These are phyloP conservation scores for Fagopyrum esculentum DNA, from an alignment of 148 eudicot genomes.

Conservation along the genomic window DNA sequence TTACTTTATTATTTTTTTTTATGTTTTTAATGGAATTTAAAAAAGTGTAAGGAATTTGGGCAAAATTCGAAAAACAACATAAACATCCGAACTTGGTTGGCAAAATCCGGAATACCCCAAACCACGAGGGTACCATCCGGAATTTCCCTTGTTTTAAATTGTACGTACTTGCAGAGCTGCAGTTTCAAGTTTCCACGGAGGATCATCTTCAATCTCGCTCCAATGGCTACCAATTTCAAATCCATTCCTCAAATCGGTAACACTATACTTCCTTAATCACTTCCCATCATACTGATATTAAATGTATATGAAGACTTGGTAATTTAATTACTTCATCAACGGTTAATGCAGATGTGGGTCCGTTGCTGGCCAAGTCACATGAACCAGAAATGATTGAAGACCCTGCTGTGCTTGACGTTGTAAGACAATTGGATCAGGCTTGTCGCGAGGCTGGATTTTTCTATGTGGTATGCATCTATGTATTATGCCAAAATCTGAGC, in stretches of 20 bases:
- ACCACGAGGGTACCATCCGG: too few species aligned
- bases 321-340: neutral
- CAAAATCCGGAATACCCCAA: too few species aligned
- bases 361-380: slow-evolving; percentile 58
- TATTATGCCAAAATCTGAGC: too few species aligned
- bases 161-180: too few species aligned
- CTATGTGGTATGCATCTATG: slow-evolving; percentile 50
- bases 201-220: neutral
- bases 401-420: slow-evolving; percentile 50
- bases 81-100: too few species aligned
- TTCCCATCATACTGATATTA: neutral
- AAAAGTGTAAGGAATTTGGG: too few species aligned
- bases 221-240: slow-evolving; percentile 78
- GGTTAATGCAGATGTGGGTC: slow-evolving; percentile 48
- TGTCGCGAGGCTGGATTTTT: slow-evolving; percentile 90
- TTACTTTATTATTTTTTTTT: too few species aligned
- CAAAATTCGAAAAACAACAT: too few species aligned
- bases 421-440: slow-evolving; percentile 57
- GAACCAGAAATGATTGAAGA: slow-evolving; percentile 55
- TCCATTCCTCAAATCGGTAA: slow-evolving; percentile 76
- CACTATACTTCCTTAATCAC: neutral
- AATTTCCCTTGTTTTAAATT: too few species aligned
- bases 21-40: too few species aligned
- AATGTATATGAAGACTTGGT: too few species aligned
- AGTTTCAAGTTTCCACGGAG: too few species aligned